phyloP scores from a whole-genome alignment of 305 asterid genomes.

The Fraxinus dipetala region DNA sequence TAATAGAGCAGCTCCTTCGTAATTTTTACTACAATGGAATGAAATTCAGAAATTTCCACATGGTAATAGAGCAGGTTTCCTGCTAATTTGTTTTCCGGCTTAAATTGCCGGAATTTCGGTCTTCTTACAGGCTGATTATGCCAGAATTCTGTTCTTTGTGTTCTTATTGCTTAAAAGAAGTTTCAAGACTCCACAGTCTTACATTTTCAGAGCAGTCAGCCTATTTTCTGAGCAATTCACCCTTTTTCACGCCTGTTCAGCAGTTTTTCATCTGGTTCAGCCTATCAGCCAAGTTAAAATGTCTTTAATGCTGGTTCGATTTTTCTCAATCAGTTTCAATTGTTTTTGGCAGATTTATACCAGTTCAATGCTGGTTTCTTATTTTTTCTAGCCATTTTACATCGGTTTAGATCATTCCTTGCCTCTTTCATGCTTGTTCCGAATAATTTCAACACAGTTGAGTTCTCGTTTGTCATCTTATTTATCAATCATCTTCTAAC shows the following conservation, averaged over 20 bases:
- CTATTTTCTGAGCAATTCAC: neutral
- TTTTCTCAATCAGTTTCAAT: neutral
- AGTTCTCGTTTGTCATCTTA: neutral
- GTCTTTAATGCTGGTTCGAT: neutral
- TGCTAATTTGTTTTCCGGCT: neutral
- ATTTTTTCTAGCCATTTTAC: neutral
- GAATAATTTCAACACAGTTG: neutral
- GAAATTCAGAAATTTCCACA: neutral
- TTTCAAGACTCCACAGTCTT: neutral
- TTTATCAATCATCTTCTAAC: neutral
- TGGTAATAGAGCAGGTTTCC: neutral
- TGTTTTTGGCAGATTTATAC: neutral
- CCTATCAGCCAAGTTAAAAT: neutral
- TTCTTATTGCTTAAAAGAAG: neutral
- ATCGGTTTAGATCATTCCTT: neutral
- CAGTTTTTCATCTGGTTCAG: neutral
- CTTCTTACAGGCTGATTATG: neutral
- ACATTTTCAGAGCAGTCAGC: neutral
- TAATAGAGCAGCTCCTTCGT: neutral
- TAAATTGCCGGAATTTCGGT: neutral
- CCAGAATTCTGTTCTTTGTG: neutral
- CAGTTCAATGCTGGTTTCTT: neutral
- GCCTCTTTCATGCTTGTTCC: neutral
- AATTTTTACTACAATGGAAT: neutral
- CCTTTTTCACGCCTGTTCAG: neutral